phyloP scores from a whole-genome alignment of 2,329 filamentous ascomycete genomes.

The Verticillium nonalfalfae region DNA sequence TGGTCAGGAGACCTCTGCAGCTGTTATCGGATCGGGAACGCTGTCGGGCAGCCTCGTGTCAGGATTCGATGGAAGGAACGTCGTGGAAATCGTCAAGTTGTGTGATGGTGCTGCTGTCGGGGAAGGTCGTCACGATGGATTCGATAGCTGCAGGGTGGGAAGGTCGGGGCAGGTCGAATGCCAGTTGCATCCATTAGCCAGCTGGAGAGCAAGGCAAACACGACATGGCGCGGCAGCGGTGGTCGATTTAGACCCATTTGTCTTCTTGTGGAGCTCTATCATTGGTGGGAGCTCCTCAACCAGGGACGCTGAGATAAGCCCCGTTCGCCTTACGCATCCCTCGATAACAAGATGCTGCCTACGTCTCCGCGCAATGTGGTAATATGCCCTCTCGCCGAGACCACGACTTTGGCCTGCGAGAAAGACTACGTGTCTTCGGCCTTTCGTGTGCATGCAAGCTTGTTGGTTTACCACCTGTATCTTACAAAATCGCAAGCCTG shows the following conservation, averaged over 20 bases:
- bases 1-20: neutral
- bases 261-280: conserved; percentile 5
- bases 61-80: conserved; percentile 3
- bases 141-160: conserved; percentile 19
- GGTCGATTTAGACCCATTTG: conserved; percentile 3
- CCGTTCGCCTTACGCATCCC: neutral
- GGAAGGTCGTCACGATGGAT: conserved; percentile 13
- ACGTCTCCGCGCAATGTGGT: neutral
- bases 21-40: neutral
- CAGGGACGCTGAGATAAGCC: neutral
- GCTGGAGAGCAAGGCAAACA: conserved; percentile 31
- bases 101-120: conserved; percentile 10
- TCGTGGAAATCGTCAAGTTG: conserved; percentile 6
- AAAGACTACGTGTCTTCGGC: neutral
- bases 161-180: conserved; percentile 9
- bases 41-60: neutral
- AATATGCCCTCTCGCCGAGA: neutral
- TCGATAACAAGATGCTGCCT: neutral
- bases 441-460: neutral
- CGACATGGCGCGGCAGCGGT: conserved; percentile 29
- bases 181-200: conserved; percentile 10
- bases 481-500: neutral
- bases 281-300: conserved; percentile 13
- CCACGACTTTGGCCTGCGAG: neutral
- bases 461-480: neutral